Base-by-base conservation (phyloP, 2,329 filamentous ascomycete genomes). In the Samsoniella hepiali region DNA sequence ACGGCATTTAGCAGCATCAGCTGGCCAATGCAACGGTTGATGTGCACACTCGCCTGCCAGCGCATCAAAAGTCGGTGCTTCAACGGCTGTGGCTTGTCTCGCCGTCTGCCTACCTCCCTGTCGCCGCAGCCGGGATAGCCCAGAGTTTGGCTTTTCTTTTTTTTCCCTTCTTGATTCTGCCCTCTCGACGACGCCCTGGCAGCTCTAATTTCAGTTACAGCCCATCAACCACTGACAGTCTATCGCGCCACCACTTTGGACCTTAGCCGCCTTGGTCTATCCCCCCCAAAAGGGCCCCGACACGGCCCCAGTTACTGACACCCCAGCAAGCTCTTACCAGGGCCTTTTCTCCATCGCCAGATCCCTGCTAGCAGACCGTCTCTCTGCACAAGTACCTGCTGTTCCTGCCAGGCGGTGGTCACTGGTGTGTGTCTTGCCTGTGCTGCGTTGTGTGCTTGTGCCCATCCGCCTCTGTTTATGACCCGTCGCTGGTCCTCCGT, bases 131-230 rank as follows among this genome's bases (percentile, higher is more conserved):
- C 22, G 22, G 22, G 22, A 22, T 22, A 22, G 22, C 22, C 22
- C 22, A 22, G 22, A 22, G 22, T 22, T 36, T 58, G 15, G 50
- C 45, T 17, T 5, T 32, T 44, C 32, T 22, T 13, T 8, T 53
- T 29, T 42, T 15, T 27, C 22, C 34, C 8, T 36, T 17, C 11
- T 22, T 40, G 27, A 29, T 9, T 29, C 22, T 8, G 53, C 31
- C 11, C 31, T 47, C 32, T 40, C 36, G 45, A 45, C 38, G 22
- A 29, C n/a, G 31, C 38, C 49, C 58, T 27, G 2, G 17, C 10
- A 45, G 49, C 49, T 73, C 76, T 80, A 77, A 79, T 80, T 78
- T 80, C 76, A 79, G 3, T 15, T 77, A 77, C 75, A 72, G 70
- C 42, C 42, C 61, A 68, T 69, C 74, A 71, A 75, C 79, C 79